Evolutionary conservation across 2,329 filamentous ascomycete species (phyloP).

Genomic region (Trichoderma polysporum): DNA sequence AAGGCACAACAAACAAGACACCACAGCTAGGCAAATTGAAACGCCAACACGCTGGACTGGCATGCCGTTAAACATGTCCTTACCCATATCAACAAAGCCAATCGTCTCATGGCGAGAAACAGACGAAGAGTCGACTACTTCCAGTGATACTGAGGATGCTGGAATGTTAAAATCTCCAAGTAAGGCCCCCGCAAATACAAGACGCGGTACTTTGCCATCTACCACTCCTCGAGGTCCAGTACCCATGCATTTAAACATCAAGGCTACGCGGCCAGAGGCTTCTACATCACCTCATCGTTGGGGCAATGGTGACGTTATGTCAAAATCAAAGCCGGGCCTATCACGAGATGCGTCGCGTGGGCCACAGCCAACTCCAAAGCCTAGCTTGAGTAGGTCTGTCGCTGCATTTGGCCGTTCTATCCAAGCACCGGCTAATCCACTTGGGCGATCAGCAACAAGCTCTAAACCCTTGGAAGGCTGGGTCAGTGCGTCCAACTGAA

Average conservation of each 20-base stretch:
- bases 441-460: neutral
- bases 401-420: neutral
- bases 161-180: slow-evolving; percentile 14
- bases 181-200: neutral
- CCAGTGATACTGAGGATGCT: slow-evolving; percentile 14
- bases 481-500: neutral
- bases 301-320: neutral
- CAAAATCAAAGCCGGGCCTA: neutral
- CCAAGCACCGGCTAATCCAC: neutral
- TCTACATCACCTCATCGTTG: neutral
- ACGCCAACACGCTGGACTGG: slow-evolving; percentile 51
- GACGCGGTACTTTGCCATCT: slow-evolving; percentile 19
- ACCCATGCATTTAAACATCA: slow-evolving; percentile 20
- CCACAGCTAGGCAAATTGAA: slow-evolving; percentile 31
- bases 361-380: neutral
- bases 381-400: neutral
- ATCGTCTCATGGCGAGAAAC: slow-evolving; percentile 36
- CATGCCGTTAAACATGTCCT: slow-evolving; percentile 39
- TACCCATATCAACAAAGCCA: slow-evolving; percentile 29
- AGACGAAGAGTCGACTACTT: slow-evolving; percentile 29
- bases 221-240: slow-evolving; percentile 29
- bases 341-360: neutral
- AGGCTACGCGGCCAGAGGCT: neutral
- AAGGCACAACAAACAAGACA: slow-evolving; percentile 26
- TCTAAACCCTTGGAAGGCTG: neutral